Evolutionary conservation across 73 alveolate species (phyloP).

Genomic region (Halteria grandinella): DNA sequence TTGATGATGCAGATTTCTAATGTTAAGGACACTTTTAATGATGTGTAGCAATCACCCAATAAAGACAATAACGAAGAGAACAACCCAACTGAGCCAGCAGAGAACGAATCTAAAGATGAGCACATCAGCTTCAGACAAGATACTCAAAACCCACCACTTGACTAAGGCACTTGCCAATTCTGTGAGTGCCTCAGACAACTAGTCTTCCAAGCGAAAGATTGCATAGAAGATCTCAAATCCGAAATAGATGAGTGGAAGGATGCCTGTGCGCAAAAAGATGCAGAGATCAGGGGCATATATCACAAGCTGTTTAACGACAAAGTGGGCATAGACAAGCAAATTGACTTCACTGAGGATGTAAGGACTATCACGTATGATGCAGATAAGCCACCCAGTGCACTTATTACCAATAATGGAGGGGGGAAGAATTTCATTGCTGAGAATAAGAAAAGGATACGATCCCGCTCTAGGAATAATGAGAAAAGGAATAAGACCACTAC

Average conservation of each 20-base stretch:
- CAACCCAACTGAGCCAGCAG: neutral
- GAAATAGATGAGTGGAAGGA: slow-evolving; percentile 67
- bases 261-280: slow-evolving; percentile 42
- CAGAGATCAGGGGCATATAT: slow-evolving; percentile 6
- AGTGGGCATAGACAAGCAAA: slow-evolving; percentile 7
- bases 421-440: slow-evolving; percentile 1
- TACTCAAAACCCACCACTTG: too few species aligned
- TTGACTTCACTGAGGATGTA: slow-evolving; percentile 19
- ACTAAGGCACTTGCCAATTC: too few species aligned
- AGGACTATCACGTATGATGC: slow-evolving; percentile 24
- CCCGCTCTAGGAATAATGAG: neutral
- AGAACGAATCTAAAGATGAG: too few species aligned
- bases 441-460: slow-evolving; percentile 40
- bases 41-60: neutral
- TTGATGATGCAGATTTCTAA: slow-evolving; percentile 1
- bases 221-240: slow-evolving; percentile 44
- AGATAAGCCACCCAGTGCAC: neutral
- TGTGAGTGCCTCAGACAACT: slow-evolving; percentile 49
- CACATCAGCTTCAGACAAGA: too few species aligned
- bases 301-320: slow-evolving; percentile 16
- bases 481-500: too few species aligned
- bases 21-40: too few species aligned
- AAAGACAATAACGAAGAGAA: neutral
- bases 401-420: neutral
- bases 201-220: slow-evolving; percentile 58